Conservation (phyloP, 192 early-diverging fungal species). For the Pilaira anomala region DNA sequence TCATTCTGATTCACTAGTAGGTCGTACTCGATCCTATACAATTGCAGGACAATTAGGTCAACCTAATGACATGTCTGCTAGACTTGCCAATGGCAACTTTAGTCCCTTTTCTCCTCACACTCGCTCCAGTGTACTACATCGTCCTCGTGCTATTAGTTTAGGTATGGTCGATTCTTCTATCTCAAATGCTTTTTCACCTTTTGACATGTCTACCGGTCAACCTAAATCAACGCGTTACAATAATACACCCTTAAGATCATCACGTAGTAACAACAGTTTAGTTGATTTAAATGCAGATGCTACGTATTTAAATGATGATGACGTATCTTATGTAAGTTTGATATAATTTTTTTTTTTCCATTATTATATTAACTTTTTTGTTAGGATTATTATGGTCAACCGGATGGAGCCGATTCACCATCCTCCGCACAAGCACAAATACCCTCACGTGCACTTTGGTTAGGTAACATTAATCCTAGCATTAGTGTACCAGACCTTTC, state of each 20-base stretch:
- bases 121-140: slow-evolving; percentile 9
- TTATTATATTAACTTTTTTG: not conserved
- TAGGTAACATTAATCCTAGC: slow-evolving; percentile 88
- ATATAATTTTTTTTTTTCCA: not conserved
- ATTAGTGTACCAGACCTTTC: slow-evolving; percentile 79
- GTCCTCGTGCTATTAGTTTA: slow-evolving; percentile 27
- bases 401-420: slow-evolving; percentile 15
- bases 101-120: slow-evolving; percentile 17
- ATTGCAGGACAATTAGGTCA: slow-evolving; percentile 1
- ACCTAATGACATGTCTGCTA: not conserved
- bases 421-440: slow-evolving; percentile 43
- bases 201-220: slow-evolving; percentile 4
- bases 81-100: slow-evolving; percentile 9
- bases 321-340: not conserved
- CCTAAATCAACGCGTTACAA: not conserved
- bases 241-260: slow-evolving; percentile 6
- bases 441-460: slow-evolving; percentile 90
- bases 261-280: not conserved
- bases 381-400: slow-evolving; percentile 17
- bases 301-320: not conserved
- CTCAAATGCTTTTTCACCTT: slow-evolving; percentile 14
- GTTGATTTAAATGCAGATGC: slow-evolving; percentile 12
- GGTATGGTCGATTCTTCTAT: slow-evolving; percentile 27
- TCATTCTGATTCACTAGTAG: not conserved
- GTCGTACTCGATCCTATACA: slow-evolving; percentile 21